Conservation (phyloP, 306 rosid species). For the Purshia tridentata region DNA sequence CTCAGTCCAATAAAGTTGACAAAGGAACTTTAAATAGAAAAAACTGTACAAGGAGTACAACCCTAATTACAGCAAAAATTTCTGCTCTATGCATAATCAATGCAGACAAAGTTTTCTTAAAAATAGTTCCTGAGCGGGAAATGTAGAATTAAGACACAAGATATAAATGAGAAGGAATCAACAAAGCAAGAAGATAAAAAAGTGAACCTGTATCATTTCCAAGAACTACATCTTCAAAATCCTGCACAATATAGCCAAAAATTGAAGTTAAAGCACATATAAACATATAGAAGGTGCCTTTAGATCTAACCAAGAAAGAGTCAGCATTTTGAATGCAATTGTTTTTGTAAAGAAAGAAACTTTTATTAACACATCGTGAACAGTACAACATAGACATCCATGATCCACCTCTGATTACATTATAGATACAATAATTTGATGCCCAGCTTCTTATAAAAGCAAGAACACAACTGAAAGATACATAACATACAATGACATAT, state of each 20-base stretch:
- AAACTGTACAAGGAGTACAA: background rate
- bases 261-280: slow-evolving; percentile 28
- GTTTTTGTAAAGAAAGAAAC: background rate
- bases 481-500: background rate
- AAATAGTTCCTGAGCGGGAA: background rate
- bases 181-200: slow-evolving; percentile 15
- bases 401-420: no score
- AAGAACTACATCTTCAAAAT: slow-evolving; percentile 38
- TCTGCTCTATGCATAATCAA: background rate
- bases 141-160: background rate
- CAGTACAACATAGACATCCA: no score
- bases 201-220: slow-evolving; percentile 77
- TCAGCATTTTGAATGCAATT: background rate
- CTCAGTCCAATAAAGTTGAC: background rate
- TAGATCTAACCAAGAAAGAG: slow-evolving; percentile 2
- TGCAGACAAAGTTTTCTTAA: background rate
- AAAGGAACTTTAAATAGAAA: background rate
- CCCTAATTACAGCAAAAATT: background rate
- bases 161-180: slow-evolving; percentile 1
- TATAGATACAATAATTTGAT: no score
- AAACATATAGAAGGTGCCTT: slow-evolving; percentile 8
- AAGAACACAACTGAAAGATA: no score
- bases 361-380: no score
- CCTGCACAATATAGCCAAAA: slow-evolving; percentile 61
- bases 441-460: no score